Evolutionary conservation across 2,329 filamentous ascomycete species (phyloP), one percentile per base, ranked within the genome.

Genomic region (Xylaria polymorpha): DNA sequence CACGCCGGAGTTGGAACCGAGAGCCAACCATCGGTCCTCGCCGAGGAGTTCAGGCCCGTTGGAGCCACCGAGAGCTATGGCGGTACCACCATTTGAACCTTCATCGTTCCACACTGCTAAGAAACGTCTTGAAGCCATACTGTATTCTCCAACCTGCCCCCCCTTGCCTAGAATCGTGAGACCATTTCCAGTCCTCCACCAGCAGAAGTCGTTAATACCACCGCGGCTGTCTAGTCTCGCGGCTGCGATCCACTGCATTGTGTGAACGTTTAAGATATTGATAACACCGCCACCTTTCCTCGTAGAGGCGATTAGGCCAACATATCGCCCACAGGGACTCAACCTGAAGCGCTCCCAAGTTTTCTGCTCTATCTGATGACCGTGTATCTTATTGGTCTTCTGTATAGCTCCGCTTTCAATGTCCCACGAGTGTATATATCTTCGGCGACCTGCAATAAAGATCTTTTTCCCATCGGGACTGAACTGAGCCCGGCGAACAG

Each of bases 371-470:
- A 92, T 87, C 73, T 90, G 85, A 74, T 94, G 91, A 71, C 94
- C 89, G 77, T 92, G 88, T 68, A 96, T 83, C 78, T 92, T 86
- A 74, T 88, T 90, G 53, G 97, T 88, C 81, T 97, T 97, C 76
- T 95, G 92, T 58, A 99, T 90, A 14, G 86, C 84, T 51, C 96
- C 96, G 0, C 91, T 91, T 51, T 91, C 85, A 29, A 99, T 86
- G 76, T 98, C 91, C 96, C 96, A 99, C 73, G 92, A 90, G 81
- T 98, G 96, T 81, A 98, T 98, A 83, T 94, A 98, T 71, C 90
- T 90, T 59, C 96, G 89, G 43, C 95, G 91, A 44, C 94, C 94
- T 20, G 94, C 92, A 68, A 98, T 92, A 80, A 97, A 93, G 73
- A 99, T 92, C 74, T 91, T 91, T 92, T 90, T 71, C 92, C 93